Percentiles rank a stretch among this genome's conserved stretches.
phyloP scores from a whole-genome alignment of 2,329 filamentous ascomycete species.

The Claviceps pazoutovae region DNA sequence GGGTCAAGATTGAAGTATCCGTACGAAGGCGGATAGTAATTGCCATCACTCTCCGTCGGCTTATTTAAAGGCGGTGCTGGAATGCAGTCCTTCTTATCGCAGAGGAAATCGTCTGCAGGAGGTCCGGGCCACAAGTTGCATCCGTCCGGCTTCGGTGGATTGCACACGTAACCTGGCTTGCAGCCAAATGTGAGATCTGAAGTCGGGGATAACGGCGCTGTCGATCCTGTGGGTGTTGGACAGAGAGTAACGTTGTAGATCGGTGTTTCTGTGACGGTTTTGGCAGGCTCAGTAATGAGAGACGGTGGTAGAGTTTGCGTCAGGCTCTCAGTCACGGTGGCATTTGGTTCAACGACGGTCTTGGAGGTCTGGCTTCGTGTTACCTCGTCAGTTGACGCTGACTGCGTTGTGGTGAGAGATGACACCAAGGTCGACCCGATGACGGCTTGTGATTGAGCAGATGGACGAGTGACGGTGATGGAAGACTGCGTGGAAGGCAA shows the following conservation, averaged over 20 bases:
- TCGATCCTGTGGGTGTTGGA: conserved; percentile 27
- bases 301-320: conserved; percentile 14
- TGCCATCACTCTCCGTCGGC: conserved; percentile 28
- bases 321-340: conserved; percentile 17
- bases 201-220: conserved; percentile 16
- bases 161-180: conserved; percentile 37
- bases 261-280: conserved; percentile 15
- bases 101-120: conserved; percentile 32
- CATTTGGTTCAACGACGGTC: conserved; percentile 18
- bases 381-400: conserved; percentile 7
- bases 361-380: conserved; percentile 13
- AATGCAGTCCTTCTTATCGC: conserved; percentile 30
- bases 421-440: conserved; percentile 6
- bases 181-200: conserved; percentile 41
- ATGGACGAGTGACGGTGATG: conserved; percentile 14
- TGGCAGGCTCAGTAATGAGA: conserved; percentile 16
- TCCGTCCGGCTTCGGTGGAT: conserved; percentile 30
- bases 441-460: conserved; percentile 11
- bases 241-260: conserved; percentile 25
- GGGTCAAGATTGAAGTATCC: conserved; percentile 55
- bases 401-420: conserved; percentile 5
- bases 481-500: conserved; percentile 12
- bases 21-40: conserved; percentile 33
- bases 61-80: conserved; percentile 22
- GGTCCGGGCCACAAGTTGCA: conserved; percentile 38